Percentiles rank a stretch among this genome's conserved stretches.
Conservation (phyloP, 2,329 filamentous ascomycete genomes). For the Tolypocladium album region DNA sequence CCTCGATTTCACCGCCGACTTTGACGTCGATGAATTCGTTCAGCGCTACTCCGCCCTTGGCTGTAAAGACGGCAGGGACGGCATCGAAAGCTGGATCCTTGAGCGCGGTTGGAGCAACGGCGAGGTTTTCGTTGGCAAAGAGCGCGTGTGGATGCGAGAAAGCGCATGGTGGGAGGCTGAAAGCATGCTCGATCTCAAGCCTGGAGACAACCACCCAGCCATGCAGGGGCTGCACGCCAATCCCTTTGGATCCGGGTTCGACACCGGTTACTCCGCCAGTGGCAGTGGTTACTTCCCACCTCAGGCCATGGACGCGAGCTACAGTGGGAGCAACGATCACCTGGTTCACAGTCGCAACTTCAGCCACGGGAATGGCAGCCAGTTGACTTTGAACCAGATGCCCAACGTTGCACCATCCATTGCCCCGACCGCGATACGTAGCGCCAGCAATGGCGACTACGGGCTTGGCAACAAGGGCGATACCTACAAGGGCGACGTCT, state of each 20-base stretch:
- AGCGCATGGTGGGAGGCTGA: conserved; percentile 96
- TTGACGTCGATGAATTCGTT: conserved; percentile 86
- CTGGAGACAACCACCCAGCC: conserved; percentile 32
- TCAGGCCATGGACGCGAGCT: conserved; percentile 46
- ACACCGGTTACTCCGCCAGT: conserved; percentile 60
- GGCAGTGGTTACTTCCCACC: conserved; percentile 61
- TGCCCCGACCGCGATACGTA: conserved; percentile 46
- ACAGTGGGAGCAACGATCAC: conserved; percentile 62
- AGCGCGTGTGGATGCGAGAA: conserved; percentile 94
- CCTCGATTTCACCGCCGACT: conserved; percentile 93
- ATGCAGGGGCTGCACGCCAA: conserved; percentile 33
- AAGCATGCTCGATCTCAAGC: conserved; percentile 85
- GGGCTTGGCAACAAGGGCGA: conserved; percentile 83
- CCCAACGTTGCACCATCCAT: conserved; percentile 45
- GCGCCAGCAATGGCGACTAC: conserved; percentile 63
- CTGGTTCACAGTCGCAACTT: conserved; percentile 50
- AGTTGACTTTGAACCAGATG: conserved; percentile 35
- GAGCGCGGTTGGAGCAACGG: conserved; percentile 98
- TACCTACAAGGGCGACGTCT: conserved; percentile 59
- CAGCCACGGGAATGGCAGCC: conserved; percentile 45
- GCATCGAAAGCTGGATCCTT: conserved; percentile 86
- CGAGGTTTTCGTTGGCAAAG: conserved; percentile 81
- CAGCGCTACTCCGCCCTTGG: conserved; percentile 74
- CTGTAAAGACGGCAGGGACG: conserved; percentile 82
- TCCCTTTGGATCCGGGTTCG: conserved; percentile 37